These are phyloP conservation scores for Lactarius indigo DNA, from an alignment of 768 basidiomycete genomes.

Conservation along the genomic window DNA sequence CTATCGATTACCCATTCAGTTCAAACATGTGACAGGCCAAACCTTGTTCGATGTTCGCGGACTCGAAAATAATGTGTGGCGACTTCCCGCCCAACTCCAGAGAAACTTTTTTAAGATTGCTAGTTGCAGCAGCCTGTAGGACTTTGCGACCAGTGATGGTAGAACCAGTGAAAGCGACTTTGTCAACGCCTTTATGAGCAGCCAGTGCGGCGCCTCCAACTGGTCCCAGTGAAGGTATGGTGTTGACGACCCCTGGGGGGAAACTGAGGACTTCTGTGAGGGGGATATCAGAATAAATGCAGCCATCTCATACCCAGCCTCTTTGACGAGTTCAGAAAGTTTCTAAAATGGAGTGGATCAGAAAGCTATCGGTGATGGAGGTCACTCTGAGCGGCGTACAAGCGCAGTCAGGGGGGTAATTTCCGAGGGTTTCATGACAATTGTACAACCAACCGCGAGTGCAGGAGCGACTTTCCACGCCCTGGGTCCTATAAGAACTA, in stretches of 20 bases:
- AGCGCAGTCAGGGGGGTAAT: slow-evolving; percentile 80
- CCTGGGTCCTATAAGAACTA: slow-evolving; percentile 37
- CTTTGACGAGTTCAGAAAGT: slow-evolving; percentile 75
- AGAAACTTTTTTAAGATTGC: slow-evolving; percentile 95
- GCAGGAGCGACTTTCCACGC: slow-evolving; percentile 94
- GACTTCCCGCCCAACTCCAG: slow-evolving; percentile 95
- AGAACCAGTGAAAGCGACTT: slow-evolving; percentile 94
- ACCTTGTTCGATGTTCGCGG: slow-evolving; percentile 88
- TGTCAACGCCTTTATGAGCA: slow-evolving; percentile 81
- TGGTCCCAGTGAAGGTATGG: slow-evolving; percentile 75
- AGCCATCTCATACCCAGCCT: slow-evolving; percentile 63
- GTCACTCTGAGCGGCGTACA: slow-evolving; percentile 37
- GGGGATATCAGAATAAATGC: background rate
- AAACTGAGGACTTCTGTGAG: slow-evolving; percentile 46
- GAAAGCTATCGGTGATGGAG: slow-evolving; percentile 11
- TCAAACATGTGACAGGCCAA: slow-evolving; percentile 13
- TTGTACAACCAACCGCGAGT: slow-evolving; percentile 85
- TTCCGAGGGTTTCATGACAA: slow-evolving; percentile 95
- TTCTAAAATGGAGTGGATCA: slow-evolving; percentile 43
- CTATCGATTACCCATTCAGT: background rate
- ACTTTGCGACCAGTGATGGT: slow-evolving; percentile 86
- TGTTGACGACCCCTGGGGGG: slow-evolving; percentile 89
- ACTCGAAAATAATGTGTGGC: slow-evolving; percentile 84
- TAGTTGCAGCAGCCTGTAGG: slow-evolving; percentile 88
- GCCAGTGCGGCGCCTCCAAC: slow-evolving; percentile 85